phyloP scores from a whole-genome alignment of 2,329 filamentous ascomycete species.

The Apiospora rasikravindrae region DNA sequence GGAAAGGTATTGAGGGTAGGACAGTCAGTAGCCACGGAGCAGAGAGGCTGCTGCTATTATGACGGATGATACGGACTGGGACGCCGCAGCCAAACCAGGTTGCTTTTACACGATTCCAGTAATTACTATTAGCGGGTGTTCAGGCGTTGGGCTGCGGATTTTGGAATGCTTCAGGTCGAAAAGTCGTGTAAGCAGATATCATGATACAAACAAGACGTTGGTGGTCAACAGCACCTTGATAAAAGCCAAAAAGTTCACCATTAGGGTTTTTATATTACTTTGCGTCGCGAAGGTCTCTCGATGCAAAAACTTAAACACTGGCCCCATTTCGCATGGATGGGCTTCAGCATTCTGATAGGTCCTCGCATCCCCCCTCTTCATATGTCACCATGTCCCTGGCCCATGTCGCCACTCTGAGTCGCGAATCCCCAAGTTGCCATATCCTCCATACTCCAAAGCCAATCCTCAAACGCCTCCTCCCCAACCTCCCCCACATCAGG shows the following conservation, averaged over 20 bases:
- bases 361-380: not conserved
- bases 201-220: not conserved
- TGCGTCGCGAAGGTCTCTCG: not conserved
- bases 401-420: no score
- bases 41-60: not conserved
- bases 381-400: not conserved
- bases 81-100: not conserved
- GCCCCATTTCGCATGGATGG: not conserved
- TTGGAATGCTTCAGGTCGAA: not conserved
- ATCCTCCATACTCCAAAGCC: slow-evolving; percentile 14
- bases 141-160: not conserved
- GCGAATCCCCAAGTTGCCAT: not conserved
- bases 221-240: not conserved
- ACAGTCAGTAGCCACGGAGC: not conserved
- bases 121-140: slow-evolving; percentile 5
- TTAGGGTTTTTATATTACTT: not conserved
- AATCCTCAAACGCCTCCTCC: slow-evolving; percentile 16
- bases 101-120: not conserved
- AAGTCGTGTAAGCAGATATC: not conserved
- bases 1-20: not conserved
- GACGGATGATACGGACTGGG: not conserved
- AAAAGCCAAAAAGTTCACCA: not conserved
- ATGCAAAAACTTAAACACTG: not conserved
- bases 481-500: not conserved
- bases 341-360: not conserved